These are phyloP conservation scores for Scleromitrula shiraiana DNA, from an alignment of 2,329 filamentous ascomycete species.

Conservation along the genomic window DNA sequence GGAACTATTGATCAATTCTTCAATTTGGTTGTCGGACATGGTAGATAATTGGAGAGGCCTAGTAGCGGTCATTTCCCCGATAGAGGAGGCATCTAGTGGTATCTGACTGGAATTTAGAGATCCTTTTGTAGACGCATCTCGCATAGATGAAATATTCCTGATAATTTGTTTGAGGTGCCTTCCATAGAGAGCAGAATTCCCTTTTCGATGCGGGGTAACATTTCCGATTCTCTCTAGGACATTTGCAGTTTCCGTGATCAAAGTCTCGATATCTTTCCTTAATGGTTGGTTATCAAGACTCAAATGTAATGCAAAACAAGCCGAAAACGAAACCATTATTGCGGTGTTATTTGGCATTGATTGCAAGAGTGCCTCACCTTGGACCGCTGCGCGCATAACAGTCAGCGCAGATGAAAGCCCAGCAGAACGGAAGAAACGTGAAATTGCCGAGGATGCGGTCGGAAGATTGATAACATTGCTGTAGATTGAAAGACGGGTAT, in stretches of 20 bases:
- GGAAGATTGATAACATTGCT: conserved; percentile 68
- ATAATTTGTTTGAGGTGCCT: conserved; percentile 42
- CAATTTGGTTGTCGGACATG: conserved; percentile 63
- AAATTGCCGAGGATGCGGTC: conserved; percentile 61
- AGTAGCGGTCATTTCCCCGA: no score
- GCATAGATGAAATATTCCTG: conserved; percentile 10
- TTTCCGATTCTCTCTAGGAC: conserved; percentile 63
- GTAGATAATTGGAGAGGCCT: conserved; percentile 55
- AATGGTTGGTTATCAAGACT: conserved; percentile 47
- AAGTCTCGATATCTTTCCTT: conserved; percentile 52
- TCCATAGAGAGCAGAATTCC: conserved; percentile 53
- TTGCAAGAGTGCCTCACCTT: conserved; percentile 59
- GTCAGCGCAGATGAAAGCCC: conserved; percentile 66
- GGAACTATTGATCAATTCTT: conserved; percentile 56
- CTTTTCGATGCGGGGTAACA: conserved; percentile 57
- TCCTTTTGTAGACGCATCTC: neutral
- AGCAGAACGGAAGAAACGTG: conserved; percentile 64
- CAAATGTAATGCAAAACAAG: conserved; percentile 61
- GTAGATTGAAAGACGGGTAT: conserved; percentile 68
- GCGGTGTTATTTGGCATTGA: conserved; percentile 75
- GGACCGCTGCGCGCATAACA: conserved; percentile 64
- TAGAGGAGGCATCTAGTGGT: neutral
- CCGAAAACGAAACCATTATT: conserved; percentile 72
- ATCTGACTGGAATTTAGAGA: neutral
- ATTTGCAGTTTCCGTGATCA: conserved; percentile 61